Evolutionary conservation across 495 filamentous ascomycete species (phyloP).

Genomic region (Rostrohypoxylon terebratum): DNA sequence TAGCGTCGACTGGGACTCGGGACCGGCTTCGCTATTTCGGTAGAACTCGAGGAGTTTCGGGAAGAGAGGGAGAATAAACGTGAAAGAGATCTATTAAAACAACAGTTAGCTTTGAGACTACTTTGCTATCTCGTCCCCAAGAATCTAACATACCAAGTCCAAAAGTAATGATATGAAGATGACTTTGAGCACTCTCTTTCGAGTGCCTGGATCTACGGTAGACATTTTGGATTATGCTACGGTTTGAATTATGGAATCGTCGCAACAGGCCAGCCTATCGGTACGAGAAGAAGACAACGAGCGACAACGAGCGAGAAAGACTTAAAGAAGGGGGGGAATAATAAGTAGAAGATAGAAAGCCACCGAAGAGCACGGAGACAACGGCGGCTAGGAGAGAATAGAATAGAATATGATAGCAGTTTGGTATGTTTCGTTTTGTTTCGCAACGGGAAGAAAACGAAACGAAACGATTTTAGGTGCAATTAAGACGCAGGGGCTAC

Average conservation of each 20-base stretch:
- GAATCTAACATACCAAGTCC: constrained; percentile 58
- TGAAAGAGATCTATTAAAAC: constrained; percentile 64
- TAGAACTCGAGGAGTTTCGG: constrained; percentile 96
- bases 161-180: constrained; percentile 67
- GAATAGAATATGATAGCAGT: too few species aligned
- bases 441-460: constrained; percentile 13
- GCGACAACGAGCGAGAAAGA: too few species aligned
- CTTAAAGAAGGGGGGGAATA: not conserved
- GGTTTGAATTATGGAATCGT: constrained; percentile 20
- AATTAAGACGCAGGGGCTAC: constrained; percentile 18
- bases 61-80: constrained; percentile 98
- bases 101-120: constrained; percentile 35
- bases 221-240: constrained; percentile 50
- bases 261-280: constrained; percentile 40
- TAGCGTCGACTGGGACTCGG: constrained; percentile 69
- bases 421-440: constrained; percentile 6
- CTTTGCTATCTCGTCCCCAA: not conserved
- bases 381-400: constrained; percentile 1
- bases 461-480: not conserved
- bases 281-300: constrained; percentile 15
- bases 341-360: constrained; percentile 6
- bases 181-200: constrained; percentile 87
- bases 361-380: constrained; percentile 6
- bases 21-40: constrained; percentile 72
- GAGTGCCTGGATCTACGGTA: constrained; percentile 60